Conservation (phyloP, 768 basidiomycete species). For the Calocybe indica region DNA sequence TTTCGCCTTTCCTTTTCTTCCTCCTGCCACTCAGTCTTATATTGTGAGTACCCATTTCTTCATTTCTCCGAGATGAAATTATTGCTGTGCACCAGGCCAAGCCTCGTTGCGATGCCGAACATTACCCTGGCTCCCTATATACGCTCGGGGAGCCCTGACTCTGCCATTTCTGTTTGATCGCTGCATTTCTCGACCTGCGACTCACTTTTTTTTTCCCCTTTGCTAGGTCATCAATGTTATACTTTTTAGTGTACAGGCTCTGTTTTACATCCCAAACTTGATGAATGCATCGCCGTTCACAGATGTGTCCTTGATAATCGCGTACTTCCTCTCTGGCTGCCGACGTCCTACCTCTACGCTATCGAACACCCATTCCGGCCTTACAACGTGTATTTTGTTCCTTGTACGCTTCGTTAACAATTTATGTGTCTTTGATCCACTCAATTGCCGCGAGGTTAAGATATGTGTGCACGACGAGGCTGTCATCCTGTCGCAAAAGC, state of each 20-base stretch:
- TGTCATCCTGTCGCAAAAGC: constrained; percentile 37
- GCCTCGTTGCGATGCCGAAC: constrained; percentile 36
- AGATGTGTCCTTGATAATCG: constrained; percentile 27
- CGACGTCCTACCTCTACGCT: constrained; percentile 57
- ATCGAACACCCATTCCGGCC: constrained; percentile 71
- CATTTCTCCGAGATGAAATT: constrained; percentile 32
- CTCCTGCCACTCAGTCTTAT: not conserved
- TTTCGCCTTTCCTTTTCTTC: constrained; percentile 3
- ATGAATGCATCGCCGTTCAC: constrained; percentile 25
- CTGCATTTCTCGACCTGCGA: not conserved
- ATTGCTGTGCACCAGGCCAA: constrained; percentile 60
- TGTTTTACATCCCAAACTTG: constrained; percentile 30
- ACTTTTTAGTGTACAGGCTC: not conserved
- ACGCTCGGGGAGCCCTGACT: constrained; percentile 50
- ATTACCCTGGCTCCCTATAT: constrained; percentile 38
- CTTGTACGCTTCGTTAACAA: constrained; percentile 46
- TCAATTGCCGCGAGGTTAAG: constrained; percentile 66
- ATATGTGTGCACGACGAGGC: constrained; percentile 69
- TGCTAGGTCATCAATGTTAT: not conserved
- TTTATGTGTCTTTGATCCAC: constrained; percentile 65
- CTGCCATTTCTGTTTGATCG: not conserved
- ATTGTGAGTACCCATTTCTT: constrained; percentile 11
- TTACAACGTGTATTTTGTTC: constrained; percentile 55
- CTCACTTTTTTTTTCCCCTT: not conserved
- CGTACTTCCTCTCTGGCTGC: constrained; percentile 55